A percentile compares a stretch with the other conserved stretches of the same genome.
Conservation (phyloP, 2,329 filamentous ascomycete genomes). For the Botrytis fabae region DNA sequence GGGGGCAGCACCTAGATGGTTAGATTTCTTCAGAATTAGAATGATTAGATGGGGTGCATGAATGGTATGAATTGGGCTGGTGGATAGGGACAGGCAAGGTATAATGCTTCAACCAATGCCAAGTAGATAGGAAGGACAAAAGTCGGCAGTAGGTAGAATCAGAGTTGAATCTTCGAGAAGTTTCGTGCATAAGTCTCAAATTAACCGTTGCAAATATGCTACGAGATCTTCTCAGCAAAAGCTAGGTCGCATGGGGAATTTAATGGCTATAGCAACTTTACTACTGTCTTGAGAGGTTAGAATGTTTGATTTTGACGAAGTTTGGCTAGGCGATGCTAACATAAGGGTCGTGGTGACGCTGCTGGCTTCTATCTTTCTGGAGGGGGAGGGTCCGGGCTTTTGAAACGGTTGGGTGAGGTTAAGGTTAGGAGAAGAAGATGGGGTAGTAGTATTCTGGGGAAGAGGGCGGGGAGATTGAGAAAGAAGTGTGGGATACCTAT, state of each 20-base stretch:
- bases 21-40: too few relatives aligned
- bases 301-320: neutral
- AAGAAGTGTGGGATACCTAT: neutral
- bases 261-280: neutral
- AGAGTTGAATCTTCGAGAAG: neutral
- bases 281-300: neutral
- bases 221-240: neutral
- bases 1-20: too few relatives aligned
- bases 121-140: neutral
- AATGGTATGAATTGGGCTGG: too few relatives aligned
- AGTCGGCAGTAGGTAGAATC: neutral
- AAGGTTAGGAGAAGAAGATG: neutral
- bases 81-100: too few relatives aligned
- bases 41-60: too few relatives aligned
- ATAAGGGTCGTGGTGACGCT: neutral
- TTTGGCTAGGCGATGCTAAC: neutral
- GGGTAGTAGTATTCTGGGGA: neutral
- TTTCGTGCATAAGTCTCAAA: neutral
- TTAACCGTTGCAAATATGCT: neutral
- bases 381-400: too few relatives aligned
- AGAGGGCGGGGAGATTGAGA: neutral
- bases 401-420: neutral
- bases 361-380: neutral
- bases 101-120: neutral
- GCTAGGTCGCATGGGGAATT: neutral